Evolutionary conservation across 805 yeast genomes (phyloP).

Genomic region (Huiozyma sinensis): DNA sequence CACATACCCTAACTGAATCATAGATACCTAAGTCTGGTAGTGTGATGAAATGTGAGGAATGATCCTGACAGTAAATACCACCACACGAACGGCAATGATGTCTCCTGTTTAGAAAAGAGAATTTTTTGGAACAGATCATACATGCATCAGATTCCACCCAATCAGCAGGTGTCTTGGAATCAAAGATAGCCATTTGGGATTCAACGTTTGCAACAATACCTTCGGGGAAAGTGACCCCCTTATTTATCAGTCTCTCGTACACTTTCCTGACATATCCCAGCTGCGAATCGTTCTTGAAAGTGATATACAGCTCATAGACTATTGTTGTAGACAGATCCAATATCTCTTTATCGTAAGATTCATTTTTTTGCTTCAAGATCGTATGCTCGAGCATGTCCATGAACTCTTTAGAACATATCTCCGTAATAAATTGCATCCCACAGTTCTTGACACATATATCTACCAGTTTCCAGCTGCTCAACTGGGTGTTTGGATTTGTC

Average conservation of each 20-base stretch:
- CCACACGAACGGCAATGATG: constrained; percentile 28
- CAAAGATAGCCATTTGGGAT: constrained; percentile 44
- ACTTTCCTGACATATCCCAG: constrained; percentile 52
- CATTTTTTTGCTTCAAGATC: constrained; percentile 27
- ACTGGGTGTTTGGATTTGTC: constrained; percentile 67
- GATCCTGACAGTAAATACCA: constrained; percentile 53
- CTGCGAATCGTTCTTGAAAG: constrained; percentile 58
- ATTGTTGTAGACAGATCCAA: constrained; percentile 49
- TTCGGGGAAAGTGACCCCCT: constrained; percentile 60
- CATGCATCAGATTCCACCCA: constrained; percentile 96
- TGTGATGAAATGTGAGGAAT: constrained; percentile 63
- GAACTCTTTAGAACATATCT: constrained; percentile 75
- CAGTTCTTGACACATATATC: constrained; percentile 91
- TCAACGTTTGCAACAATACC: constrained; percentile 6
- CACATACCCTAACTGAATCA: constrained; percentile 89
- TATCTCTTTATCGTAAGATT: constrained; percentile 35
- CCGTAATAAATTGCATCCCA: constrained; percentile 73
- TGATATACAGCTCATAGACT: constrained; percentile 67
- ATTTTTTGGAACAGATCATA: constrained; percentile 68
- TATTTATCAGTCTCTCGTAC: constrained; percentile 47
- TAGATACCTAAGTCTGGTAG: constrained; percentile 78
- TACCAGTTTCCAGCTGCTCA: constrained; percentile 61
- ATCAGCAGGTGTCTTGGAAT: constrained; percentile 89
- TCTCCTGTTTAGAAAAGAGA: constrained; percentile 74
- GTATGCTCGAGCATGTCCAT: constrained; percentile 59